These are phyloP conservation scores for Penicillium capsulatum DNA, from an alignment of 2,329 filamentous ascomycete species.

Conservation along the genomic window DNA sequence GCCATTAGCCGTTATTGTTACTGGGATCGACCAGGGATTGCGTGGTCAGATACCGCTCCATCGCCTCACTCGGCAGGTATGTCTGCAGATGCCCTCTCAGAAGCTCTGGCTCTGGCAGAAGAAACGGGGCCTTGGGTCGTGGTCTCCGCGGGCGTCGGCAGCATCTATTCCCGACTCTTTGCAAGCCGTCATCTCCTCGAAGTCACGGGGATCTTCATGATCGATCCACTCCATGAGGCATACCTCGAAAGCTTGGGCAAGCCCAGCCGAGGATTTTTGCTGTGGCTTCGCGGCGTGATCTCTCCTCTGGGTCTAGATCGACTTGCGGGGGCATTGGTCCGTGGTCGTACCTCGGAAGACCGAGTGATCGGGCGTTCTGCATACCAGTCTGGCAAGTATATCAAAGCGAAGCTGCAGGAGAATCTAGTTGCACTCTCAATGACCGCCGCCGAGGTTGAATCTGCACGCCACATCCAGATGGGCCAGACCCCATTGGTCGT, in stretches of 20 bases:
- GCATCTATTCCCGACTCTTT: conserved; percentile 87
- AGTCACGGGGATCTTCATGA: conserved; percentile 73
- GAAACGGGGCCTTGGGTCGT: conserved; percentile 88
- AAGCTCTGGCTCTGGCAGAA: conserved; percentile 73
- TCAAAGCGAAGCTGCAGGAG: conserved; percentile 91
- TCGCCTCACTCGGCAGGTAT: conserved; percentile 91
- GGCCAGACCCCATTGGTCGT: conserved; percentile 71
- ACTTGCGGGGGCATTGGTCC: conserved; percentile 74
- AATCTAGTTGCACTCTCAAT: conserved; percentile 81
- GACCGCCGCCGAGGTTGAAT: conserved; percentile 74
- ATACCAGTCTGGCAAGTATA: conserved; percentile 74
- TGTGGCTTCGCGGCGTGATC: conserved; percentile 82
- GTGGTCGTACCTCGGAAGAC: conserved; percentile 73
- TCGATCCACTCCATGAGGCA: conserved; percentile 88
- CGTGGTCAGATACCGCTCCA: conserved; percentile 85
- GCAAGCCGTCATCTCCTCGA: conserved; percentile 73
- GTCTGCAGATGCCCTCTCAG: conserved; percentile 81
- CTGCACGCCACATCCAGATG: conserved; percentile 73
- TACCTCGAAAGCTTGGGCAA: conserved; percentile 63
- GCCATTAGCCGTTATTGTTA: conserved; percentile 90
- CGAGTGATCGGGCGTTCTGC: conserved; percentile 77
- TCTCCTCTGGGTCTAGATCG: conserved; percentile 83
- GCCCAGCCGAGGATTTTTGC: conserved; percentile 69
- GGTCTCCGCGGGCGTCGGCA: conserved; percentile 79
- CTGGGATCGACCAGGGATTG: conserved; percentile 85